Conservation (phyloP, 768 basidiomycete species). For the Hericium coralloides region DNA sequence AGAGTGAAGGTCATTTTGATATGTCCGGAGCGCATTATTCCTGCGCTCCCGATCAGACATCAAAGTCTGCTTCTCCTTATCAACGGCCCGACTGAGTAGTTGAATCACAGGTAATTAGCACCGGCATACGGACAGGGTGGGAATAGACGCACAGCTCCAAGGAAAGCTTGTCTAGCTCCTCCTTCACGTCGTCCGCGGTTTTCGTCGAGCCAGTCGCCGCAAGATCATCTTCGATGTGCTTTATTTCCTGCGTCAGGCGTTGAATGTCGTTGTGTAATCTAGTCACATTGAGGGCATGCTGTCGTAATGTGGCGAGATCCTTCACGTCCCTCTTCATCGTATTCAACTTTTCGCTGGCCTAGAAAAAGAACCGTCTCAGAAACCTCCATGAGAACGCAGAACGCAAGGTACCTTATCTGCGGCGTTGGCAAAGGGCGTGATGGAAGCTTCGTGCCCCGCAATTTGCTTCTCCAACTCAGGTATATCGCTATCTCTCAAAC, state of each 20-base stretch:
- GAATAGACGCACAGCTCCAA: constrained; percentile 51
- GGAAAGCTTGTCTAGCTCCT: constrained; percentile 56
- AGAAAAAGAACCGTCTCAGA: background rate
- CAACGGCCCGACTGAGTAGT: constrained; percentile 45
- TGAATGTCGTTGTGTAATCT: constrained; percentile 53
- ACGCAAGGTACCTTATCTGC: constrained; percentile 52
- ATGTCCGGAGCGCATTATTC: constrained; percentile 37
- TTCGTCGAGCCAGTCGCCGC: constrained; percentile 64
- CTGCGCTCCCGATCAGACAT: constrained; percentile 56
- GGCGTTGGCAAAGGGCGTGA: constrained; percentile 39
- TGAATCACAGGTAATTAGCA: too few relatives aligned
- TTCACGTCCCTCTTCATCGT: constrained; percentile 48
- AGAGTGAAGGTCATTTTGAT: constrained; percentile 52
- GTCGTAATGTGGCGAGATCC: constrained; percentile 51
- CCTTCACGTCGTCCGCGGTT: constrained; percentile 81
- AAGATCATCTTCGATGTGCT: constrained; percentile 59
- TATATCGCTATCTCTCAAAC: constrained; percentile 53
- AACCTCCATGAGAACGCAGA: background rate
- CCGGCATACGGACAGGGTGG: background rate
- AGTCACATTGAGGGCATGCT: constrained; percentile 48
- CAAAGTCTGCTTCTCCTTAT: constrained; percentile 52
- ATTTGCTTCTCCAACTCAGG: constrained; percentile 58
- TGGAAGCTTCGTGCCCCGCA: constrained; percentile 41
- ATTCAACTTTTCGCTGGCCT: constrained; percentile 48
- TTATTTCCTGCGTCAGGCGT: constrained; percentile 51